Percentiles rank a stretch among this genome's conserved stretches.
phyloP scores from a whole-genome alignment of 257 asterid species.

The Ligustrum vulgare region DNA sequence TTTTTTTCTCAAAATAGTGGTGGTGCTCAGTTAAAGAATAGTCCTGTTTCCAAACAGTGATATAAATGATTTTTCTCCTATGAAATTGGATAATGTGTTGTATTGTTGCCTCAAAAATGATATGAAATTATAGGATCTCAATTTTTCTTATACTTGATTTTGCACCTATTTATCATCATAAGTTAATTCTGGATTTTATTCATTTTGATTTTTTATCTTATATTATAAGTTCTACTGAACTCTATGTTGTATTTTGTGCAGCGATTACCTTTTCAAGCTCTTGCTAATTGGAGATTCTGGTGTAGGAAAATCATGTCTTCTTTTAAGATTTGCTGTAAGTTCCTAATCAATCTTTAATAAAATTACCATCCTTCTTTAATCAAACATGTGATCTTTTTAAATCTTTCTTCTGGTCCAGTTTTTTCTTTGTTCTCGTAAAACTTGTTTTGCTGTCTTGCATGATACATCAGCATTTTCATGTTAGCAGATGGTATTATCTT shows the following conservation, averaged over 20 bases:
- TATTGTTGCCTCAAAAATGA: background rate
- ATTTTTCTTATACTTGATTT: background rate
- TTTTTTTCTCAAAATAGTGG: background rate
- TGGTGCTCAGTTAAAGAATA: background rate
- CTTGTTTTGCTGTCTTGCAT: background rate
- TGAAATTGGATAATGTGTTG: background rate
- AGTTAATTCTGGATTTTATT: background rate
- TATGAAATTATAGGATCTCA: background rate
- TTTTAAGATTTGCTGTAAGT: conserved; percentile 80
- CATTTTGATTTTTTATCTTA: conserved; percentile 11
- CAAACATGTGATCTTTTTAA: background rate
- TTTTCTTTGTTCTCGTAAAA: conserved; percentile 3
- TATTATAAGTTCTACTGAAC: background rate
- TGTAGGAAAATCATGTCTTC: conserved; percentile 76
- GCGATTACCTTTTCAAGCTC: conserved; percentile 76
- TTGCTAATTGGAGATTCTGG: conserved; percentile 80
- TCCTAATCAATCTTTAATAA: background rate
- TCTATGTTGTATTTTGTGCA: conserved; percentile 28
- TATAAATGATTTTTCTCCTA: background rate
- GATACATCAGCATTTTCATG: conserved; percentile 4
- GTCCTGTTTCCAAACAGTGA: background rate
- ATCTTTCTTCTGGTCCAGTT: background rate
- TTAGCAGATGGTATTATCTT: background rate
- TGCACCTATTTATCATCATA: background rate
- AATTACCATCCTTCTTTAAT: background rate